Evolutionary conservation across 73 alveolate species (phyloP), one percentile per base, ranked within the genome.

Genomic region (Halteria grandinella): DNA sequence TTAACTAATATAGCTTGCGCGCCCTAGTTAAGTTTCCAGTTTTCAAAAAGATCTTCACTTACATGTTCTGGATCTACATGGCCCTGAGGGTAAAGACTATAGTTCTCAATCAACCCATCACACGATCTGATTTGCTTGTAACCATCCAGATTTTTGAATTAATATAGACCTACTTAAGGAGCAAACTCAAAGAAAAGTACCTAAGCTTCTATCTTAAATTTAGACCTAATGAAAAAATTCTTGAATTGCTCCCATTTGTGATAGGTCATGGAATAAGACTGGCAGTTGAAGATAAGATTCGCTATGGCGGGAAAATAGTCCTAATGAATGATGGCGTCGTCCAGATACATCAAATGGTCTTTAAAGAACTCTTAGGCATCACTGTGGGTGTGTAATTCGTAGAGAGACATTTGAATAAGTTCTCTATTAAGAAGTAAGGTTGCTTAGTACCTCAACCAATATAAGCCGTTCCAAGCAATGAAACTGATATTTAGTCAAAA

Each of bases 301-400:
- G 78, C 15, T 62, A 62, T 62, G 78, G 78, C 3, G 63, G 41
- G 60, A 62, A 62, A 41, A 62, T 62, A 27, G n/a, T 62, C 28
- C 10, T 60, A 1, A 43, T 62, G 10, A 17, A 62, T 45, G 23
- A 36, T 24, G 78, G 78, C 12, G 7, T 39, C 36, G 41, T 29
- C 12, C 62, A 62, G 24, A 36, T 62, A 2, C 43, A 62, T 27
- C 44, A 62, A 24, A 10, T 62, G 12, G 41, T 62, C 47, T 62
- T 62, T 24, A 62, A 62, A 62, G 78, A 62, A 27, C 23, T 62
- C 6, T 40, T 60, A 15, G 78, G 78, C 44, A 11, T 62, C 5
- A 40, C 57, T n/a, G 40, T 62, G 1, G 78, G 60, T 4, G 18
- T 7, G 41, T 40, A 40, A n/a, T 62, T 20, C 50, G 41, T 62